Percentiles rank a stretch among this genome's conserved stretches.
Conservation (phyloP, 495 filamentous ascomycete species). For the Jackrogersella multiformis region DNA sequence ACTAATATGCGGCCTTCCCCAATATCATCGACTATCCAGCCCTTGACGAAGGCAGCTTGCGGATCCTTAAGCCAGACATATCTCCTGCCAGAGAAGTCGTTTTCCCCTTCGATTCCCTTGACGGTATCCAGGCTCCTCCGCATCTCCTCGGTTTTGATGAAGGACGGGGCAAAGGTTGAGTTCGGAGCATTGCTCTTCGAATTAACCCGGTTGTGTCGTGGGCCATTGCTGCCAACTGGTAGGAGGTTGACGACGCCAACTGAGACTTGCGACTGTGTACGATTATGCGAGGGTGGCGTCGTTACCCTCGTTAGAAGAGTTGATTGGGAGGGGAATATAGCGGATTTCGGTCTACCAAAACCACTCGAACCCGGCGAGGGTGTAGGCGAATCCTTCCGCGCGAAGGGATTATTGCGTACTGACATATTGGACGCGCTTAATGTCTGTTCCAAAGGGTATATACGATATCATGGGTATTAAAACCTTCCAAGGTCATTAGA, state of each 20-base stretch:
- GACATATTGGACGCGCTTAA: slow-evolving; percentile 53
- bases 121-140: slow-evolving; percentile 72
- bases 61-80: slow-evolving; percentile 97
- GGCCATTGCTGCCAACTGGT: slow-evolving; percentile 44
- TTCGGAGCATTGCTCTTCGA: slow-evolving; percentile 64
- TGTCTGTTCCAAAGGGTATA: slow-evolving; percentile 42
- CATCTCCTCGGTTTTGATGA: slow-evolving; percentile 86
- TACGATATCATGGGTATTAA: slow-evolving; percentile 14
- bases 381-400: slow-evolving; percentile 68
- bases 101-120: slow-evolving; percentile 86
- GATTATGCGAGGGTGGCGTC: slow-evolving; percentile 48
- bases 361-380: slow-evolving; percentile 61
- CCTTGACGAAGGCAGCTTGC: slow-evolving; percentile 86
- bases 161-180: slow-evolving; percentile 89
- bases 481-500: slow-evolving; percentile 22
- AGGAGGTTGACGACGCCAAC: slow-evolving; percentile 39
- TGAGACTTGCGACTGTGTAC: slow-evolving; percentile 57
- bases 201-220: slow-evolving; percentile 65
- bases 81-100: slow-evolving; percentile 98
- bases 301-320: slow-evolving; percentile 56
- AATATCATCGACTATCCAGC: slow-evolving; percentile 87
- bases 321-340: slow-evolving; percentile 64
- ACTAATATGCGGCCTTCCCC: slow-evolving; percentile 74
- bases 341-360: slow-evolving; percentile 74
- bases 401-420: slow-evolving; percentile 76